Percentiles rank a stretch among this genome's conserved stretches.
Evolutionary conservation across 805 yeast genomes (phyloP).

Genomic region (Sugiyamaella qingdaonensis): DNA sequence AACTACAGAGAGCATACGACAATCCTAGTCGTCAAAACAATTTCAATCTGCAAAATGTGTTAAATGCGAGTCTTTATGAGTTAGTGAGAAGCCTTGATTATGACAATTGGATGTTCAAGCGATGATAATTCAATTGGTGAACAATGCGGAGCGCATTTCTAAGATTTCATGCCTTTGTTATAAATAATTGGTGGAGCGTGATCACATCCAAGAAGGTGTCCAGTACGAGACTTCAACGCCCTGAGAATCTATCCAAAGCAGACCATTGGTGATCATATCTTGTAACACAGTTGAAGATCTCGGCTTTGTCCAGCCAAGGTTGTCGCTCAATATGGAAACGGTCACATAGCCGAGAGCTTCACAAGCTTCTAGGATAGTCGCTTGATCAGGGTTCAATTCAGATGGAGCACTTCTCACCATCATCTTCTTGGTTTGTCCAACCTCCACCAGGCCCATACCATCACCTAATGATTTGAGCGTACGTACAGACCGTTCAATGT

Average conservation of each 20-base stretch:
- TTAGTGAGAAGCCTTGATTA: neutral
- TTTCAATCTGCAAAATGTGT: neutral
- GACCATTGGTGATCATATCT: conserved; percentile 76
- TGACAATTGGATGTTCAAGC: neutral
- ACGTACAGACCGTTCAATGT: conserved; percentile 53
- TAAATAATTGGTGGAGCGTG: neutral
- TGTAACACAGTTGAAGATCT: conserved; percentile 62
- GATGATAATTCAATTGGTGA: neutral
- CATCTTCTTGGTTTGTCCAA: conserved; percentile 45
- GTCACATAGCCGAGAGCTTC: conserved; percentile 74
- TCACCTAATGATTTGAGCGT: conserved; percentile 58
- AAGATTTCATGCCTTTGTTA: too few relatives aligned
- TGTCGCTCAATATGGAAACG: conserved; percentile 59
- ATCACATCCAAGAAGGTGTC: conserved; percentile 32
- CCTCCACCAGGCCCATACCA: conserved; percentile 60
- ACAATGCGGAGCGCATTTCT: too few relatives aligned
- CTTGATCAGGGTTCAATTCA: conserved; percentile 65
- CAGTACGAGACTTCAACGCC: conserved; percentile 34
- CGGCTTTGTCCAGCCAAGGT: conserved; percentile 65
- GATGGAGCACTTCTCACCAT: conserved; percentile 63
- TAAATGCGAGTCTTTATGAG: neutral
- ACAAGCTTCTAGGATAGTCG: conserved; percentile 67
- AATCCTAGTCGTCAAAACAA: neutral
- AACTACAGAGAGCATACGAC: neutral
- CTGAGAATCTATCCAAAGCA: conserved; percentile 74